A percentile compares a stretch with the other conserved stretches of the same genome.
phyloP scores from a whole-genome alignment of 2,329 filamentous ascomycete genomes.

The Aspergillus clavatus region DNA sequence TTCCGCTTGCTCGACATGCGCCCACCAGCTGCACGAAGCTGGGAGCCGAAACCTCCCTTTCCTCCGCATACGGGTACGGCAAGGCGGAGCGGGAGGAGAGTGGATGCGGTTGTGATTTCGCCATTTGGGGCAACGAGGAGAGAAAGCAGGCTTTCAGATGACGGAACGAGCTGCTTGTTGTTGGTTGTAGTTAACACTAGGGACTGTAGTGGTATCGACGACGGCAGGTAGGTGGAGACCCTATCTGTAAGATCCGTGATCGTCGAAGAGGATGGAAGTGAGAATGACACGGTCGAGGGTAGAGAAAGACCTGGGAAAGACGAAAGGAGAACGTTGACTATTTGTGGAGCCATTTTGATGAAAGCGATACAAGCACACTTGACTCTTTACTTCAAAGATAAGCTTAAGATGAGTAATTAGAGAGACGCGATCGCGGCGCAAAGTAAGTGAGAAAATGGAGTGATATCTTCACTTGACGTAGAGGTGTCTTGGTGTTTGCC shows the following conservation, averaged over 20 bases:
- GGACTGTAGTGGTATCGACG: conserved; percentile 53
- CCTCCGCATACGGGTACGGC: conserved; percentile 78
- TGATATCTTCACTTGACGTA: background rate
- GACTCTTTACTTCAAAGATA: no score
- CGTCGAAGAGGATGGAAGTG: conserved; percentile 60
- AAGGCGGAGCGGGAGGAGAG: conserved; percentile 77
- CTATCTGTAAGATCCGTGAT: conserved; percentile 62
- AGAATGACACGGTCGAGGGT: conserved; percentile 76
- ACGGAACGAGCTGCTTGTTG: conserved; percentile 62
- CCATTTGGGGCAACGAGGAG: conserved; percentile 50
- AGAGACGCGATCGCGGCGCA: background rate
- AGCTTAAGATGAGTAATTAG: no score
- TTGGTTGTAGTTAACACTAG: conserved; percentile 76
- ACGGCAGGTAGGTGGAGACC: conserved; percentile 54
- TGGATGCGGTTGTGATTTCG: conserved; percentile 47
- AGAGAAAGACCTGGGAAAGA: conserved; percentile 78
- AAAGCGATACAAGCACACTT: background rate
- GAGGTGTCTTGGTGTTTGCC: background rate
- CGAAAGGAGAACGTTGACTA: conserved; percentile 76
- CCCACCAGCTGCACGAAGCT: conserved; percentile 90
- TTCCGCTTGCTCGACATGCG: conserved; percentile 97
- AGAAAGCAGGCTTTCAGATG: conserved; percentile 52
- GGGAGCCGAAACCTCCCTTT: conserved; percentile 96
- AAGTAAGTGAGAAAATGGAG: background rate
- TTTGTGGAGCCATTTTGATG: conserved; percentile 51